A percentile compares a stretch with the other conserved stretches of the same genome.
Evolutionary conservation across 2,329 filamentous ascomycete species (phyloP).

Genomic region (Triangularia verruculosa): DNA sequence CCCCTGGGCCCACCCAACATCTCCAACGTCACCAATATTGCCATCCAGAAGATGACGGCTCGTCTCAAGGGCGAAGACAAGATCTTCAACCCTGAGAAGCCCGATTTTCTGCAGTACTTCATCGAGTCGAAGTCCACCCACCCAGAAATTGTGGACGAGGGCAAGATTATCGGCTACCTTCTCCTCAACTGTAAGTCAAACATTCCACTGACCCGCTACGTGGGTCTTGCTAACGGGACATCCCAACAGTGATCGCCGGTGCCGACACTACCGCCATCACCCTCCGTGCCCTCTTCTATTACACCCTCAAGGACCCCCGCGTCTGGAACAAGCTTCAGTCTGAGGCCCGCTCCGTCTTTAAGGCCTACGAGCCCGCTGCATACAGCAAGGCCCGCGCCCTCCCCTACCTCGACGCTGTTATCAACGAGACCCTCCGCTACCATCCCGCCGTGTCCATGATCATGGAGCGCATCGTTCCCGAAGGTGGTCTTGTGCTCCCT

Average conservation of each 20-base stretch:
- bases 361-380: slow-evolving; percentile 23
- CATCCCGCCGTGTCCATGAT: slow-evolving; percentile 47
- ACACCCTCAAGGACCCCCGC: slow-evolving; percentile 53
- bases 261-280: slow-evolving; percentile 66
- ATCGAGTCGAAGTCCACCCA: slow-evolving; percentile 53
- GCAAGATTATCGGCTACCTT: slow-evolving; percentile 22
- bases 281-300: slow-evolving; percentile 60
- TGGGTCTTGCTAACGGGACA: background rate
- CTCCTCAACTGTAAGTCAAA: slow-evolving; percentile 22
- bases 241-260: slow-evolving; percentile 38
- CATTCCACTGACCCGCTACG: no score
- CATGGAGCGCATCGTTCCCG: slow-evolving; percentile 50
- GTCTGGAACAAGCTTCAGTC: slow-evolving; percentile 47
- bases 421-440: slow-evolving; percentile 50
- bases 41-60: slow-evolving; percentile 30
- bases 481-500: slow-evolving; percentile 36
- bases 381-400: slow-evolving; percentile 30
- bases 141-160: slow-evolving; percentile 51
- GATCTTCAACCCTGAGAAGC: slow-evolving; percentile 26
- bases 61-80: slow-evolving; percentile 22
- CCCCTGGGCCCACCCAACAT: slow-evolving; percentile 35
- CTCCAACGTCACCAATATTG: slow-evolving; percentile 30
- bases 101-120: slow-evolving; percentile 56
- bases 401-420: slow-evolving; percentile 48
- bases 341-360: slow-evolving; percentile 50